A percentile compares a stretch with the other conserved stretches of the same genome.
Conservation (phyloP, 352 stramenopile genomes). For the Phytophthora pinifolia region DNA sequence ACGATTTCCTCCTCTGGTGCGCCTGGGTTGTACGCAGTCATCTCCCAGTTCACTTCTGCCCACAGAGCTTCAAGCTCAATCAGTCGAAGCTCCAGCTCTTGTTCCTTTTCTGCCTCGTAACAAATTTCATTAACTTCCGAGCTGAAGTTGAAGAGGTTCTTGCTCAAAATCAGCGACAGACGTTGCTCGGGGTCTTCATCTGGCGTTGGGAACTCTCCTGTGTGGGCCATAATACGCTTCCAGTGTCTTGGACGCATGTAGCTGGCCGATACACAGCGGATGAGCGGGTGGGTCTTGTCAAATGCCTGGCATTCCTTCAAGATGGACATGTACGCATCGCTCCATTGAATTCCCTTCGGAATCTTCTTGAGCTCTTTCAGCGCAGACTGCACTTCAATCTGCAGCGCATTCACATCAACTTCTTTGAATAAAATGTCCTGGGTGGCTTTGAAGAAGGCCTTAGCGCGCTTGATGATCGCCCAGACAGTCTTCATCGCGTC, state of each 20-base stretch:
- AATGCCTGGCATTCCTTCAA: slow-evolving; percentile 79
- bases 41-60: slow-evolving; percentile 93
- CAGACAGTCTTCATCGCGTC: slow-evolving; percentile 81
- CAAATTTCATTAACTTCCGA: slow-evolving; percentile 96
- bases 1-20: slow-evolving; percentile 82
- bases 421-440: slow-evolving; percentile 89
- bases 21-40: slow-evolving; percentile 89
- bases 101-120: slow-evolving; percentile 96
- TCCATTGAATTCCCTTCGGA: slow-evolving; percentile 93
- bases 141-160: slow-evolving; percentile 94
- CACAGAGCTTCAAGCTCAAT: slow-evolving; percentile 92
- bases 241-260: slow-evolving; percentile 95
- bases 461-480: slow-evolving; percentile 77
- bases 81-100: slow-evolving; percentile 93
- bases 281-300: slow-evolving; percentile 83
- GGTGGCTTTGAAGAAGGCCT: slow-evolving; percentile 68
- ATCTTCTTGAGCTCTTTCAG: slow-evolving; percentile 94
- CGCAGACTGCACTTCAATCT: slow-evolving; percentile 94
- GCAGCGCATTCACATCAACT: slow-evolving; percentile 92
- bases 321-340: slow-evolving; percentile 88
- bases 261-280: slow-evolving; percentile 71
- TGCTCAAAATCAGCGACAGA: slow-evolving; percentile 89
- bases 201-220: slow-evolving; percentile 90
- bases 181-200: slow-evolving; percentile 92
- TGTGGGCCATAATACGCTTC: slow-evolving; percentile 91